Evolutionary conservation across 2,329 filamentous ascomycete genomes (phyloP).

Genomic region (Neofusicoccum cordaticola): DNA sequence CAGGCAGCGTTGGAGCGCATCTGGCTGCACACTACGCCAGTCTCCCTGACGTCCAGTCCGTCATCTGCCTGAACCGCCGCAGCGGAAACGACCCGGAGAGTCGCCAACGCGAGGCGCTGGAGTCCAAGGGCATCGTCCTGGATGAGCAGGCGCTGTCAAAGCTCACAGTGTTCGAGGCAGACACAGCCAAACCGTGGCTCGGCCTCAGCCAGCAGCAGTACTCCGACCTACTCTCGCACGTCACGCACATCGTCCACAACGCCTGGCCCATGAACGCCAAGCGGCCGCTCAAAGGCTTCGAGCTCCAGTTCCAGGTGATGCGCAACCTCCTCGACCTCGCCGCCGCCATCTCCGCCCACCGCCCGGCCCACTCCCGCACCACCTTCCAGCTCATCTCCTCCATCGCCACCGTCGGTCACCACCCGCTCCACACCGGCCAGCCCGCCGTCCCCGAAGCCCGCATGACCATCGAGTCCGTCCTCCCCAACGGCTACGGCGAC

Average conservation of each 20-base stretch:
- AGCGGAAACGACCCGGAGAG: slow-evolving; percentile 25
- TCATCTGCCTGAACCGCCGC: slow-evolving; percentile 50
- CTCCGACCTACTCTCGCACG: slow-evolving; percentile 32
- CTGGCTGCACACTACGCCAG: slow-evolving; percentile 31
- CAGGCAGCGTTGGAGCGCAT: slow-evolving; percentile 41
- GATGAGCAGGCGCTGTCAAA: slow-evolving; percentile 29
- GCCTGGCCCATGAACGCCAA: slow-evolving; percentile 57
- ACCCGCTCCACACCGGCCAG: slow-evolving; percentile 19
- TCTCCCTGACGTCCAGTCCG: slow-evolving; percentile 27
- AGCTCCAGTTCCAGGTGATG: slow-evolving; percentile 50
- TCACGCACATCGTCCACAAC: slow-evolving; percentile 55
- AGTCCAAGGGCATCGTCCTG: slow-evolving; percentile 17
- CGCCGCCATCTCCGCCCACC: slow-evolving; percentile 26
- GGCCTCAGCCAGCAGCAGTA: slow-evolving; percentile 47
- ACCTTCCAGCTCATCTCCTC: slow-evolving; percentile 44
- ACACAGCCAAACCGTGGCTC: slow-evolving; percentile 48
- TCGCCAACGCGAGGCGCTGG: slow-evolving; percentile 38
- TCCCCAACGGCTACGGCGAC: slow-evolving; percentile 52
- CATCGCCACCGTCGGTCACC: slow-evolving; percentile 39
- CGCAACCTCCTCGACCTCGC: slow-evolving; percentile 51
- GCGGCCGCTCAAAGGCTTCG: slow-evolving; percentile 49
- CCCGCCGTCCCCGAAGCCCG: slow-evolving; percentile 44
- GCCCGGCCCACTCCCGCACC: background rate
- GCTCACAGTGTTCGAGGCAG: slow-evolving; percentile 47
- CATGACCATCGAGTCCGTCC: slow-evolving; percentile 38